Evolutionary conservation across 345 rosid genomes (phyloP).

Genomic region (Citrus sp.): DNA sequence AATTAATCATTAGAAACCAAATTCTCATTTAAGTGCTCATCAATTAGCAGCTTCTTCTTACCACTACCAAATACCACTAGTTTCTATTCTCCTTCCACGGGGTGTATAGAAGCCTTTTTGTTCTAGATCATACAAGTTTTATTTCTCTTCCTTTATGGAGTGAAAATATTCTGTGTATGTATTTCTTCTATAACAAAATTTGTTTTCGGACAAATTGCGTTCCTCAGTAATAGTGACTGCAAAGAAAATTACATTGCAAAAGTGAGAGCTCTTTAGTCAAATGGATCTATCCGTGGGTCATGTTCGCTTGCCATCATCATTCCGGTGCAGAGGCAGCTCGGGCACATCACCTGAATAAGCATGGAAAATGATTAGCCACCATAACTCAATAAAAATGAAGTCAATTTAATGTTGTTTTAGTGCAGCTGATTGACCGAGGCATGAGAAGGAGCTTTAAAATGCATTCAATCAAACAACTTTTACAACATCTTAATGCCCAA

Average conservation of each 20-base stretch:
- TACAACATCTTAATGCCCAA: conserved; percentile 6
- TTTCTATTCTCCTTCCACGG: background rate
- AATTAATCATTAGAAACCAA: too few species aligned
- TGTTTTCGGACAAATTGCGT: background rate
- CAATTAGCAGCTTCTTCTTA: background rate
- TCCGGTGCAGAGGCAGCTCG: conserved; percentile 88
- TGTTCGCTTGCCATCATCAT: conserved; percentile 82
- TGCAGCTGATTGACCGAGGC: background rate
- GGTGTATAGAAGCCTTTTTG: background rate
- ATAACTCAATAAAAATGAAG: background rate
- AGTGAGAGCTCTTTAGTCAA: conserved; percentile 38
- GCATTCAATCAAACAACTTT: background rate
- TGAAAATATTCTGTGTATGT: too few species aligned
- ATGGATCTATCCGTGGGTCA: conserved; percentile 77
- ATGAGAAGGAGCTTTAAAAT: background rate
- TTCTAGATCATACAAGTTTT: background rate
- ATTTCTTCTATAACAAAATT: background rate
- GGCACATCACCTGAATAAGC: conserved; percentile 72
- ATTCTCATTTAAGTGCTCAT: too few species aligned
- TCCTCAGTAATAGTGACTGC: background rate
- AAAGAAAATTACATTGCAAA: background rate
- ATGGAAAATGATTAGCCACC: conserved; percentile 12
- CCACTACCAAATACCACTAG: background rate
- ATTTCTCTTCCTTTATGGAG: background rate
- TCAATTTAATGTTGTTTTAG: background rate